A percentile compares a stretch with the other conserved stretches of the same genome.
phyloP scores from a whole-genome alignment of 1,139 yeast species.

The Pichia sp. region DNA sequence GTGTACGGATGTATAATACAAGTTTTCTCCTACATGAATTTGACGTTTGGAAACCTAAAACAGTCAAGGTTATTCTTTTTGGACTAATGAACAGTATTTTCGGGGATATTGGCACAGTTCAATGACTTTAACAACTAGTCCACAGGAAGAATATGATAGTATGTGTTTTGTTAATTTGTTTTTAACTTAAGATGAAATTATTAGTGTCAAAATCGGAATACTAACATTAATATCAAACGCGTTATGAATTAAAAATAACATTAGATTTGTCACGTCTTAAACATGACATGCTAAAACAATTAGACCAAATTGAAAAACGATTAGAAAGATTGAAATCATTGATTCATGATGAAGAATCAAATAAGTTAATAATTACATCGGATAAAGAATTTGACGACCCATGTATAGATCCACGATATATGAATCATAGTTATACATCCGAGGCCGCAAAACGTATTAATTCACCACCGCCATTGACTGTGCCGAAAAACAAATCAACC shows the following conservation, averaged over 20 bases:
- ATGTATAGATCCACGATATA: constrained; percentile 41
- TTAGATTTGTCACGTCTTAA: constrained; percentile 1
- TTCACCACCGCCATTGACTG: not conserved
- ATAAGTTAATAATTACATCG: constrained; percentile 9
- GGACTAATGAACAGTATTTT: too few relatives aligned
- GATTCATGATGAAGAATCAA: constrained; percentile 1
- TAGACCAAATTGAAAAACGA: constrained; percentile 2
- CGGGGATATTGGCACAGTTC: too few relatives aligned
- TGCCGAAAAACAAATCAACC: not conserved
- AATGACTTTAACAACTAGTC: not conserved
- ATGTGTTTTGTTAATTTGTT: not conserved
- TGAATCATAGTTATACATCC: not conserved
- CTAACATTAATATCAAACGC: not conserved
- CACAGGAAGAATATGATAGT: constrained; percentile 2
- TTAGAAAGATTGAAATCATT: constrained; percentile 1
- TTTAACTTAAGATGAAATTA: not conserved
- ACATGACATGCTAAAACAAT: constrained; percentile 1
- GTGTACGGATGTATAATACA: not conserved
- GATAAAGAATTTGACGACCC: constrained; percentile 70
- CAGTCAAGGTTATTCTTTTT: too few relatives aligned
- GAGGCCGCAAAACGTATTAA: not conserved
- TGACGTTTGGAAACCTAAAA: not conserved
- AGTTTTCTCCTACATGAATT: not conserved
- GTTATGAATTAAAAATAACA: not conserved
- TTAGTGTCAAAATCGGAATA: not conserved